These are phyloP conservation scores for Candida silvicultrix DNA, from an alignment of 805 yeast genomes.

Conservation along the genomic window DNA sequence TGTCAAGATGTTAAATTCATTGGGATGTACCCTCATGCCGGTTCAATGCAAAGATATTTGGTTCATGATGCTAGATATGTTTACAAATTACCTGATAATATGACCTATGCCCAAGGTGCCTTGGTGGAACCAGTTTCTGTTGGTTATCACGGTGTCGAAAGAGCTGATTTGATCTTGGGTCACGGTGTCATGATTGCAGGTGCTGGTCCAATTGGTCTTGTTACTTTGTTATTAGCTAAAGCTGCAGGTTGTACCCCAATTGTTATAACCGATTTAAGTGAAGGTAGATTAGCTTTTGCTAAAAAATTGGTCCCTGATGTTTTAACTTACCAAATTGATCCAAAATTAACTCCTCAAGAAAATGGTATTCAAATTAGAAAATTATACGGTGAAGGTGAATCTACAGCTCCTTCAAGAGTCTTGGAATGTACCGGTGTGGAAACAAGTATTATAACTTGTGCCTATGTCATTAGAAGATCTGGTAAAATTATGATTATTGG, in stretches of 20 bases:
- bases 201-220: constrained; percentile 51
- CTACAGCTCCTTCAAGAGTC: constrained; percentile 30
- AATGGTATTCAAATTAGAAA: constrained; percentile 30
- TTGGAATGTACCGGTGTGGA: constrained; percentile 49
- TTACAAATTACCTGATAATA: constrained; percentile 28
- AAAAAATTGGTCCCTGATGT: constrained; percentile 38
- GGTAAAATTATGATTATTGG: constrained; percentile 41
- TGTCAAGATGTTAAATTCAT: constrained; percentile 32
- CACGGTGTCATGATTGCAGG: constrained; percentile 44
- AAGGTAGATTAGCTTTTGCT: constrained; percentile 40
- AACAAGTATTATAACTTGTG: constrained; percentile 35
- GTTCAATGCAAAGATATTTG: constrained; percentile 33
- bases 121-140: constrained; percentile 50
- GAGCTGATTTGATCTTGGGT: constrained; percentile 42
- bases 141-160: constrained; percentile 44
- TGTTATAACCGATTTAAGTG: constrained; percentile 42
- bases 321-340: constrained; percentile 32
- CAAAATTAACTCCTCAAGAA: constrained; percentile 21
- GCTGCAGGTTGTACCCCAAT: constrained; percentile 51
- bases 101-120: constrained; percentile 49
- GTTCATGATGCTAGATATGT: constrained; percentile 25
- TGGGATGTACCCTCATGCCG: constrained; percentile 32
- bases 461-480: constrained; percentile 36
- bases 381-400: constrained; percentile 26
- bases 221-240: constrained; percentile 39